phyloP scores from a whole-genome alignment of 441 rosid species.

The Hura crepitans region DNA sequence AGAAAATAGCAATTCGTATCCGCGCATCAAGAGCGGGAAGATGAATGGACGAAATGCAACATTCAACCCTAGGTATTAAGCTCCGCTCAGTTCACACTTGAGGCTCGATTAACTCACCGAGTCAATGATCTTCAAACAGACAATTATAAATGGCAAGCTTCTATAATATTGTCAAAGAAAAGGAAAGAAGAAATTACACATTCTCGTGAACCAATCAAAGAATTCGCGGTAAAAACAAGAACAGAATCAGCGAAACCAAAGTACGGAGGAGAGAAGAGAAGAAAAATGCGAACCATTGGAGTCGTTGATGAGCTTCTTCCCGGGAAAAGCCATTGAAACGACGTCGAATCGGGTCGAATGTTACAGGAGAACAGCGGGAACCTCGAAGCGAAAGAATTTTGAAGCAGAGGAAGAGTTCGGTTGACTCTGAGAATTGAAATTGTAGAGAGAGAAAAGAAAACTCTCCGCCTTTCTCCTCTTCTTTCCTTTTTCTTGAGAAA shows the following conservation, averaged over 20 bases:
- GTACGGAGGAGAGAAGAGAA: background rate
- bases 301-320: slow-evolving; percentile 87
- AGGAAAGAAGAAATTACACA: background rate
- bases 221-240: background rate
- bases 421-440: background rate
- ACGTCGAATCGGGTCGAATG: slow-evolving; percentile 9
- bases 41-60: background rate
- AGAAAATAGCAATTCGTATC: background rate
- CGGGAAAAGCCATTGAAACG: slow-evolving; percentile 57
- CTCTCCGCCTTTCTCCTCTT: no score
- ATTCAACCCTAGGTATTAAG: background rate
- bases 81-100: background rate
- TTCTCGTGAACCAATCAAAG: slow-evolving; percentile 11
- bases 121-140: background rate
- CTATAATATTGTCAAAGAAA: background rate
- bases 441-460: background rate
- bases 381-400: background rate
- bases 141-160: background rate
- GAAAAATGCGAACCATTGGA: slow-evolving; percentile 62
- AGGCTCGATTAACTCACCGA: background rate
- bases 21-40: background rate
- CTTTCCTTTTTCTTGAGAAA: no score
- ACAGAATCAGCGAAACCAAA: slow-evolving; percentile 2
- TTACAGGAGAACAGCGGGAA: no score
- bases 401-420: background rate